phyloP scores from a whole-genome alignment of 768 basidiomycete genomes.

The Lenzites betulinus region DNA sequence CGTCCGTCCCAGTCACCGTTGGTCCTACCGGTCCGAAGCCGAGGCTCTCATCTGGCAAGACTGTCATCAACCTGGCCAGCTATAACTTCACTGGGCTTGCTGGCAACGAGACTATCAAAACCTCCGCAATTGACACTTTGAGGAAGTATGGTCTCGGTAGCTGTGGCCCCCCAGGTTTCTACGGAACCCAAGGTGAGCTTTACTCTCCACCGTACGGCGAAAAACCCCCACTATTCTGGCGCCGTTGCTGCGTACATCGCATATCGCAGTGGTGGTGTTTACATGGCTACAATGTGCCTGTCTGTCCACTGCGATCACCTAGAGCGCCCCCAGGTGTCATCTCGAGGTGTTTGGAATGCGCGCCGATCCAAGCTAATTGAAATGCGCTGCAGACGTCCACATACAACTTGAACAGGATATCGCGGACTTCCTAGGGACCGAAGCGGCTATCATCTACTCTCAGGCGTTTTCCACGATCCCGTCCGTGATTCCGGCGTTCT shows the following conservation, averaged over 20 bases:
- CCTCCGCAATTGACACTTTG: conserved; percentile 80
- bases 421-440: conserved; percentile 87
- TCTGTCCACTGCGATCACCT: not conserved
- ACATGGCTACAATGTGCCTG: not conserved
- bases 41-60: conserved; percentile 74
- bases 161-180: conserved; percentile 97
- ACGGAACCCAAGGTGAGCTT: conserved; percentile 85
- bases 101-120: conserved; percentile 85
- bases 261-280: not conserved
- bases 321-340: not conserved
- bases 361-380: not conserved
- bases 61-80: conserved; percentile 82
- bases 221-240: not conserved
- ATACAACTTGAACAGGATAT: conserved; percentile 86
- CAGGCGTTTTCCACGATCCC: conserved; percentile 91
- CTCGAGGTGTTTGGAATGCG: not conserved
- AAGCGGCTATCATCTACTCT: conserved; percentile 88
- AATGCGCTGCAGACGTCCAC: conserved; percentile 72
- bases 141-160: conserved; percentile 90
- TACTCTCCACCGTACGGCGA: no score
- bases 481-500: conserved; percentile 96
- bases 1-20: conserved; percentile 70
- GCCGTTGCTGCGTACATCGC: not conserved
- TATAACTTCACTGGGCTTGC: conserved; percentile 92
- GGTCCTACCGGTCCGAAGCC: conserved; percentile 86